Conservation (phyloP, 2,329 filamentous ascomycete genomes). For the Cladophialophora immunda region DNA sequence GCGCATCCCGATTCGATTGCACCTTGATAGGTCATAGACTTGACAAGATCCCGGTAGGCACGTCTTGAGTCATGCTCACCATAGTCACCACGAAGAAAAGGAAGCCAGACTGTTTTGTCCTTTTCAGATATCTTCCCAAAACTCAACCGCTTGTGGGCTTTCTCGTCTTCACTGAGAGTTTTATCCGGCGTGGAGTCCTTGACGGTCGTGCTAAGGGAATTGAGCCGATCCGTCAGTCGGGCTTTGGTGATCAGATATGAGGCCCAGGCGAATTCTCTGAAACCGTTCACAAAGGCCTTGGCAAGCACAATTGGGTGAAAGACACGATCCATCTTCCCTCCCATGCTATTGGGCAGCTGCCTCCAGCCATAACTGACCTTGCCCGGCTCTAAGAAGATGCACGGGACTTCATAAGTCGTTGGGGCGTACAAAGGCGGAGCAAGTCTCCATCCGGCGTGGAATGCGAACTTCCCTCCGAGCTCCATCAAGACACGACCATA, state of each 20-base stretch:
- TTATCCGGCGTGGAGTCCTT: slow-evolving; percentile 5
- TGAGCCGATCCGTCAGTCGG: slow-evolving; percentile 26
- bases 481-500: slow-evolving; percentile 13
- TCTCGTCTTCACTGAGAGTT: slow-evolving; percentile 24
- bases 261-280: slow-evolving; percentile 31
- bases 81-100: slow-evolving; percentile 34
- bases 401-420: slow-evolving; percentile 36
- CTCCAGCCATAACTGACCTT: slow-evolving; percentile 33
- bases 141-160: slow-evolving; percentile 13
- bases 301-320: slow-evolving; percentile 35
- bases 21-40: slow-evolving; percentile 34
- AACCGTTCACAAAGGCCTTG: slow-evolving; percentile 35
- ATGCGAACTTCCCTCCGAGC: slow-evolving; percentile 14
- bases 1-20: slow-evolving; percentile 33
- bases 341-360: slow-evolving; percentile 31
- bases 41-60: slow-evolving; percentile 30
- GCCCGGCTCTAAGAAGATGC: slow-evolving; percentile 31
- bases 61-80: slow-evolving; percentile 28
- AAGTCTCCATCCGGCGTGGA: slow-evolving; percentile 28
- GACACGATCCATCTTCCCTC: slow-evolving; percentile 35
- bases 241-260: slow-evolving; percentile 32
- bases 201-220: background rate
- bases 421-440: slow-evolving; percentile 33
- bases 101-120: slow-evolving; percentile 24
- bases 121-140: slow-evolving; percentile 22